Percentiles rank a stretch among this genome's conserved stretches.
phyloP scores from a whole-genome alignment of 805 yeast species.

The Pichia sporocuriosa region DNA sequence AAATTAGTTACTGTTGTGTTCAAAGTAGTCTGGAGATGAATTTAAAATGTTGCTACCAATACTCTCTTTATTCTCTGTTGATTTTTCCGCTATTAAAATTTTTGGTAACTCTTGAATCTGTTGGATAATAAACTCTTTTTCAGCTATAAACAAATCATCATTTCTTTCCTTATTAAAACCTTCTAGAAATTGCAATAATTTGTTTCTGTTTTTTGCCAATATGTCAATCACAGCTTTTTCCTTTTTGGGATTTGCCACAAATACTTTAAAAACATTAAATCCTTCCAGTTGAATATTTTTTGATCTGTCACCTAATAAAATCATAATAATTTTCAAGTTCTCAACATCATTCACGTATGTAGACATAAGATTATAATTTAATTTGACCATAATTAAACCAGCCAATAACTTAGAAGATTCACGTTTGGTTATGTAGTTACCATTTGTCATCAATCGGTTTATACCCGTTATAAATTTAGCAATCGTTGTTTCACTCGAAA shows the following conservation, averaged over 20 bases:
- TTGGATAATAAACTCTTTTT: constrained; percentile 70
- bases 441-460: constrained; percentile 64
- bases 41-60: background rate
- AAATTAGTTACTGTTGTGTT: background rate
- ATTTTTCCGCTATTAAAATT: constrained; percentile 26
- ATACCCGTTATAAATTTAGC: constrained; percentile 53
- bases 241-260: constrained; percentile 94
- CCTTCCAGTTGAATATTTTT: constrained; percentile 86
- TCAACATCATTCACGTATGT: constrained; percentile 74
- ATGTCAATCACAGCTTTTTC: constrained; percentile 75
- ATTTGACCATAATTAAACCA: constrained; percentile 61
- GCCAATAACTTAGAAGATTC: constrained; percentile 77
- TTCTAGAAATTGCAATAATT: constrained; percentile 61
- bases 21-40: background rate
- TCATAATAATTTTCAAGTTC: constrained; percentile 82
- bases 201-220: constrained; percentile 74
- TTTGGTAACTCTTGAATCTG: constrained; percentile 70
- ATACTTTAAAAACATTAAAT: constrained; percentile 87
- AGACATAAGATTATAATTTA: constrained; percentile 67
- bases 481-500: constrained; percentile 40
- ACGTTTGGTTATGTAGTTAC: constrained; percentile 86
- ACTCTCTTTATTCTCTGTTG: constrained; percentile 4
- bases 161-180: constrained; percentile 51
- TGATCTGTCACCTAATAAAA: constrained; percentile 77
- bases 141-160: constrained; percentile 64